These are phyloP conservation scores for Malassezia restricta DNA, from an alignment of 1,284 basidiomycete species.

Conservation along the genomic window DNA sequence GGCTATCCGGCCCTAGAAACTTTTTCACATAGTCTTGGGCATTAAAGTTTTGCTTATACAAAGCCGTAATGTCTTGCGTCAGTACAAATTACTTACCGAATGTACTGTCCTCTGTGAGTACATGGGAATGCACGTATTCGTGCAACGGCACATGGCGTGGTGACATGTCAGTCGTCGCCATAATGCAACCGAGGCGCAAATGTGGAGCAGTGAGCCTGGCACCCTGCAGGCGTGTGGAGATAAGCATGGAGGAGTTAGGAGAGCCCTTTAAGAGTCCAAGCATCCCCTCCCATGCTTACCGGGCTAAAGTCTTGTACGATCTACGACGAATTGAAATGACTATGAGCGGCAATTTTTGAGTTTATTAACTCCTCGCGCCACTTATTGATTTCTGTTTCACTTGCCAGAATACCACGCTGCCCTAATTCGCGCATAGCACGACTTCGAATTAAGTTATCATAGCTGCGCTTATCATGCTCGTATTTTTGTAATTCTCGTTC, in stretches of 20 bases:
- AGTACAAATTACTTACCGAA: neutral
- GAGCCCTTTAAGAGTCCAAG: too few species aligned
- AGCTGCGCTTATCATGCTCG: constrained; percentile 4
- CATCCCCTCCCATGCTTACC: too few species aligned
- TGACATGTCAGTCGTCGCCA: too few species aligned
- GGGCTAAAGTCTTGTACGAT: neutral
- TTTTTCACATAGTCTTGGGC: constrained; percentile 7
- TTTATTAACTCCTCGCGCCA: constrained; percentile 15
- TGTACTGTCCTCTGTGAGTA: neutral
- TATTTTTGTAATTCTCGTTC: constrained; percentile 11
- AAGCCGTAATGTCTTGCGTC: neutral
- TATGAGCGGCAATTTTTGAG: neutral
- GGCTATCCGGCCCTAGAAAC: constrained; percentile 2
- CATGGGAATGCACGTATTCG: neutral
- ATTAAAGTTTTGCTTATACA: constrained; percentile 9
- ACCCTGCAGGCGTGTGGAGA: too few species aligned
- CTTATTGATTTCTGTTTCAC: constrained; percentile 9
- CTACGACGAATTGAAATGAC: neutral
- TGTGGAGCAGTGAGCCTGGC: too few species aligned
- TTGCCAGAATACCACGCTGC: constrained; percentile 11
- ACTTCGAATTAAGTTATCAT: constrained; percentile 11
- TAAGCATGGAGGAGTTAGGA: too few species aligned
- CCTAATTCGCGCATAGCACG: constrained; percentile 13
- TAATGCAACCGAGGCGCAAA: too few species aligned
- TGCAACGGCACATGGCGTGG: neutral